Evolutionary conservation across 2,329 filamentous ascomycete species (phyloP).

Genomic region (Tolypocladium amazonense): DNA sequence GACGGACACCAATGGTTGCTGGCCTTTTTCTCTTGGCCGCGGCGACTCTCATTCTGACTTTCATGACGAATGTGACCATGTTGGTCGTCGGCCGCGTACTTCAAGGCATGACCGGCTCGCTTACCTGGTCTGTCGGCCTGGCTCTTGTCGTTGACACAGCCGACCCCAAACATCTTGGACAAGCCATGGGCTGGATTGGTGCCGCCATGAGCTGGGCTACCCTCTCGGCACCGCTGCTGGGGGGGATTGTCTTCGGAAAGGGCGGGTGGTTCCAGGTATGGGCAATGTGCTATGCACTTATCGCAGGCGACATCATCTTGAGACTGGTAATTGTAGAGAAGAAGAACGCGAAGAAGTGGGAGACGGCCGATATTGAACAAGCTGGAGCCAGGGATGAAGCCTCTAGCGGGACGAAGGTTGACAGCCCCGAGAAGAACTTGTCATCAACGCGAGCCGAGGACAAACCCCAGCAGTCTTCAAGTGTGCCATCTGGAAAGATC

Average conservation of each 20-base stretch:
- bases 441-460: background rate
- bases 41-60: constrained; percentile 20
- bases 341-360: constrained; percentile 19
- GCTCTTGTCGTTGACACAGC: constrained; percentile 24
- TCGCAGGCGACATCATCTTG: constrained; percentile 20
- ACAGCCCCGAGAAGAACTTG: background rate
- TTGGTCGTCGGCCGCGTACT: constrained; percentile 20
- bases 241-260: constrained; percentile 20
- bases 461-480: too few relatives aligned
- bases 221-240: constrained; percentile 19
- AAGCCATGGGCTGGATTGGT: constrained; percentile 22
- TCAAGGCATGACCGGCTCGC: constrained; percentile 20
- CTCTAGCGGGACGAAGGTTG: background rate
- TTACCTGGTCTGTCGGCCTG: constrained; percentile 25
- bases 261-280: constrained; percentile 23
- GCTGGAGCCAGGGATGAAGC: background rate
- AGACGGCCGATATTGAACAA: background rate
- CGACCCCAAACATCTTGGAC: constrained; percentile 17
- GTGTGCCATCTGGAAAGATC: background rate
- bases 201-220: constrained; percentile 21
- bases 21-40: constrained; percentile 18
- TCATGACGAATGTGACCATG: constrained; percentile 18
- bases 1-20: constrained; percentile 20
- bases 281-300: constrained; percentile 23
- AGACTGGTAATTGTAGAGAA: constrained; percentile 21